These are phyloP conservation scores for Hemileccinum rubropunctum DNA, from an alignment of 768 basidiomycete genomes.

Conservation along the genomic window DNA sequence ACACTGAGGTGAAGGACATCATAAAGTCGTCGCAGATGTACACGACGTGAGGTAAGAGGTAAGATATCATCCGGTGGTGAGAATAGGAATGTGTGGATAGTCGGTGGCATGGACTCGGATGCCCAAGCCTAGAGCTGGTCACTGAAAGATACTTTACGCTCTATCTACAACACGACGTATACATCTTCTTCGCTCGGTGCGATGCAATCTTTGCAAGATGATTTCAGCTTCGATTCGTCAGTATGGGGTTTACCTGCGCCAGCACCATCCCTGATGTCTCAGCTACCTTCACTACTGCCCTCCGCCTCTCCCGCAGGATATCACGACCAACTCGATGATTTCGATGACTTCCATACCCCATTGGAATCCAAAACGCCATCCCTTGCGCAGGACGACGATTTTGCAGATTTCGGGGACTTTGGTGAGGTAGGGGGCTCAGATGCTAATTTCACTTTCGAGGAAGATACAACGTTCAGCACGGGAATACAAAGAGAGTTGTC, in stretches of 20 bases:
- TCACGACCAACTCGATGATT: constrained; percentile 49
- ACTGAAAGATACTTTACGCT: too few species aligned
- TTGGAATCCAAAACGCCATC: constrained; percentile 42
- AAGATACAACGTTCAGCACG: constrained; percentile 22
- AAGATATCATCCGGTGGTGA: constrained; percentile 49
- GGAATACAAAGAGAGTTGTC: constrained; percentile 35
- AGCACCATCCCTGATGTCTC: constrained; percentile 29
- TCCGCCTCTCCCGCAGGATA: constrained; percentile 26
- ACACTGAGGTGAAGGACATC: constrained; percentile 73
- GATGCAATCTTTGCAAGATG: constrained; percentile 59
- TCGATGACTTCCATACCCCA: constrained; percentile 49
- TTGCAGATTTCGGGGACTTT: constrained; percentile 88
- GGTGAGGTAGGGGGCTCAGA: constrained; percentile 54
- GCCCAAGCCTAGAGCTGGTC: background rate
- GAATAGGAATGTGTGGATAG: constrained; percentile 57
- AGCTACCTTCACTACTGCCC: constrained; percentile 17
- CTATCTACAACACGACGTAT: constrained; percentile 6
- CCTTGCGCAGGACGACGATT: constrained; percentile 61
- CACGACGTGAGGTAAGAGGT: constrained; percentile 55
- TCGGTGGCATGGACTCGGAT: constrained; percentile 24
- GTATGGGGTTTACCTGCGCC: constrained; percentile 62
- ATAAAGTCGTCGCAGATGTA: constrained; percentile 71
- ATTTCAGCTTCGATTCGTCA: constrained; percentile 66
- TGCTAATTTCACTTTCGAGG: constrained; percentile 38
- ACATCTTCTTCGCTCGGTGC: constrained; percentile 1